phyloP scores from a whole-genome alignment of 176 grass and related monocot species.

The Raddia guianensis region DNA sequence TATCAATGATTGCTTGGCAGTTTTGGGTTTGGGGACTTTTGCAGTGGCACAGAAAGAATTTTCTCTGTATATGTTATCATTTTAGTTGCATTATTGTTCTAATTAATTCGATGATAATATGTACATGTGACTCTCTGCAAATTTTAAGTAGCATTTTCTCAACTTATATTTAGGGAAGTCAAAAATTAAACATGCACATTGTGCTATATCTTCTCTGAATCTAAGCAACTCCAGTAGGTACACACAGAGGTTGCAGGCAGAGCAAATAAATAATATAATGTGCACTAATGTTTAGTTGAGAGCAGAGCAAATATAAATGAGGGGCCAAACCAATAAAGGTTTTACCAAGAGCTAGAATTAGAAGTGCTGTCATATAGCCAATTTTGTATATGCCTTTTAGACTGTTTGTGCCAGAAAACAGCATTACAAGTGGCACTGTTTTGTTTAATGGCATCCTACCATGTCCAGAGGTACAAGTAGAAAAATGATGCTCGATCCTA shows the following conservation, averaged over 20 bases:
- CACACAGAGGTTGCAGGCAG: neutral
- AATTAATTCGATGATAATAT: no score
- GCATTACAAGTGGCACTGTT: neutral
- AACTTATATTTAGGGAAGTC: neutral
- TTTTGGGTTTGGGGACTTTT: no score
- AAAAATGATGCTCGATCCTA: neutral
- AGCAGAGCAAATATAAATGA: neutral
- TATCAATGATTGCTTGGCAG: no score
- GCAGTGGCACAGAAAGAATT: no score
- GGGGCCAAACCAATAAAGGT: constrained; percentile 1
- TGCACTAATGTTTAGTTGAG: neutral
- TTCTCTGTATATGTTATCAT: no score
- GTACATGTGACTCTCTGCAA: no score
- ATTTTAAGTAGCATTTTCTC: constrained; percentile 1
- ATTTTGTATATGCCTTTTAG: neutral
- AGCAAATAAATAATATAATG: constrained; percentile 1
- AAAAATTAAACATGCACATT: constrained; percentile 8
- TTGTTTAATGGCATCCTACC: neutral
- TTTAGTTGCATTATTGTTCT: no score
- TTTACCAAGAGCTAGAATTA: constrained; percentile 1
- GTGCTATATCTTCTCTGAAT: neutral
- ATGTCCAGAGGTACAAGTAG: neutral
- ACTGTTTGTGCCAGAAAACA: neutral
- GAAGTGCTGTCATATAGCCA: neutral
- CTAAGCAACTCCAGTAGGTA: neutral